Percentiles rank a stretch among this genome's conserved stretches.
These are phyloP conservation scores for Nematocida ausubeli DNA, from an alignment of 371 early-diverging fungal species.

Conservation along the genomic window DNA sequence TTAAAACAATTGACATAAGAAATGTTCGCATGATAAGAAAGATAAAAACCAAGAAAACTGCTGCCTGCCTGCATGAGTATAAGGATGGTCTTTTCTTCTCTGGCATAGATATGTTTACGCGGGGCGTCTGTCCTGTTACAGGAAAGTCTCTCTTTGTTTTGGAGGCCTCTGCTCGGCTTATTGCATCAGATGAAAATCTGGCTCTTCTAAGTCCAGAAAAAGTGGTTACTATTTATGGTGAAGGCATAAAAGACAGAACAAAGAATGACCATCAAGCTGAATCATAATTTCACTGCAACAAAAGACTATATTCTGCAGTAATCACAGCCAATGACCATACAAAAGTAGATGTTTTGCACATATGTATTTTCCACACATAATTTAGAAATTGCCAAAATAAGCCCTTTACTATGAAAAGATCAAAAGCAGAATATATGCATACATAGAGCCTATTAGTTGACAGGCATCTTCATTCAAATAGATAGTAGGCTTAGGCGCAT, in stretches of 20 bases:
- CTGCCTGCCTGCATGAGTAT: slow-evolving; percentile 19
- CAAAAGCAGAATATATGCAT: too few species aligned
- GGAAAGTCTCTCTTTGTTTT: neutral
- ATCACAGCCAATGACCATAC: too few species aligned
- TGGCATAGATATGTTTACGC: neutral
- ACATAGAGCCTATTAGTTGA: too few species aligned
- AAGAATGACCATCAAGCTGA: too few species aligned
- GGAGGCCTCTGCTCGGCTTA: neutral
- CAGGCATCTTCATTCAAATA: too few species aligned
- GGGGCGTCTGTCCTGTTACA: slow-evolving; percentile 36
- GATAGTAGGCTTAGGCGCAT: too few species aligned
- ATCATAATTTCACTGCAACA: too few species aligned
- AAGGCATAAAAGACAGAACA: neutral
- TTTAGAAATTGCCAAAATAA: too few species aligned
- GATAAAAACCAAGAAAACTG: slow-evolving; percentile 7
- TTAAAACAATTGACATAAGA: slow-evolving; percentile 31
- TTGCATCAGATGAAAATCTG: neutral
- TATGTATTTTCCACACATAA: too few species aligned
- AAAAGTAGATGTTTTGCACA: too few species aligned
- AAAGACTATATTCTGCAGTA: too few species aligned
- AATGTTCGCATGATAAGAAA: neutral
- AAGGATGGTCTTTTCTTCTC: slow-evolving; percentile 23
- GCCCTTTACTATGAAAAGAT: too few species aligned
- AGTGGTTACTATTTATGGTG: neutral
- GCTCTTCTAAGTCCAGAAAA: neutral